Conservation (phyloP, 768 basidiomycete genomes). For the Neoboletus magnificus region DNA sequence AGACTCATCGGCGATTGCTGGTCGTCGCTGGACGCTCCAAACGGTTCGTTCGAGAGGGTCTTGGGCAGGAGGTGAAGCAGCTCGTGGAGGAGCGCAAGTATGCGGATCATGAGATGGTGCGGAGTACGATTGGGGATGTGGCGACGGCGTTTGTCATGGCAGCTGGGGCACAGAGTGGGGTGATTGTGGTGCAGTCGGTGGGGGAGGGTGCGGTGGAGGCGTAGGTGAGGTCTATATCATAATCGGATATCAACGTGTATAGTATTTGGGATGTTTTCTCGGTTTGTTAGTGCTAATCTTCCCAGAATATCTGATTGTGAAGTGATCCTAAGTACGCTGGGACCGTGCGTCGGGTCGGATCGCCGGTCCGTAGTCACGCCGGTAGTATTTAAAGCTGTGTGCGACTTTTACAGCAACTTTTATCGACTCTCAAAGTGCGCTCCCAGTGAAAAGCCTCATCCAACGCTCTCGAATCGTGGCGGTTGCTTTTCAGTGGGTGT, state of each 20-base stretch:
- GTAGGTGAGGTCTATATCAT: neutral
- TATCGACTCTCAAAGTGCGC: no score
- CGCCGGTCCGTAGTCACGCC: no score
- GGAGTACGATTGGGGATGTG: slow-evolving; percentile 84
- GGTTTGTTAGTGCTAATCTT: no score
- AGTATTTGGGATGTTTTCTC: no score
- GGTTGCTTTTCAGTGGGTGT: slow-evolving; percentile 6
- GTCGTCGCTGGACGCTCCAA: slow-evolving; percentile 78
- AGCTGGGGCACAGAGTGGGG: slow-evolving; percentile 51
- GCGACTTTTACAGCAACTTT: no score
- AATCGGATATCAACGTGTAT: neutral
- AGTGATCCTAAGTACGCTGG: no score
- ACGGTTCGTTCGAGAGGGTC: slow-evolving; percentile 58
- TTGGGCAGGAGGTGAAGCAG: slow-evolving; percentile 54
- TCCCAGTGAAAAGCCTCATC: no score
- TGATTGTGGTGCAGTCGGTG: slow-evolving; percentile 69
- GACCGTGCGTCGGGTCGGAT: no score
- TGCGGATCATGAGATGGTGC: slow-evolving; percentile 36
- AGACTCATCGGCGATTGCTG: slow-evolving; percentile 42
- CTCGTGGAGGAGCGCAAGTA: slow-evolving; percentile 36
- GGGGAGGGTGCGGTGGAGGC: slow-evolving; percentile 16
- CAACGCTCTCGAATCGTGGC: no score
- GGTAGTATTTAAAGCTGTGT: no score
- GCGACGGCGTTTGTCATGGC: slow-evolving; percentile 71
- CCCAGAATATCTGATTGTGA: neutral